Conservation (phyloP, 176 grass and related monocot genomes). For the Raddia guianensis region DNA sequence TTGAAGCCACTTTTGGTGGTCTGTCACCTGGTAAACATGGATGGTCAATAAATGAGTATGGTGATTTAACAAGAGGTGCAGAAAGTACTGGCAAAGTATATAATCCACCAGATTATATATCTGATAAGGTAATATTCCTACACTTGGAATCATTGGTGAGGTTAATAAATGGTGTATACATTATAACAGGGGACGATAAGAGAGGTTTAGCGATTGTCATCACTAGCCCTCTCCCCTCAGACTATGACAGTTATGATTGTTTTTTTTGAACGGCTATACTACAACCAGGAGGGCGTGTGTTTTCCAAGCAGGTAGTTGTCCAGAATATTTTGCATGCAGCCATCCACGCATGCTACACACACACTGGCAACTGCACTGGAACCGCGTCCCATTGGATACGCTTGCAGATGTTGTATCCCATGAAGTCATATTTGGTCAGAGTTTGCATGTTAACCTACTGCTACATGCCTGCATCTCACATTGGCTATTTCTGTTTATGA, state of each 20-base stretch:
- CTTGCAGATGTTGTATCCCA: not conserved
- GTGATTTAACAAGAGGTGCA: slow-evolving; percentile 86
- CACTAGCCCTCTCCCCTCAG: too few relatives aligned
- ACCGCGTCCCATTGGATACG: not conserved
- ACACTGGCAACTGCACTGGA: too few relatives aligned
- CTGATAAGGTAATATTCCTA: slow-evolving; percentile 58
- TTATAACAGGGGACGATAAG: not conserved
- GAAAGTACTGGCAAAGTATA: slow-evolving; percentile 86
- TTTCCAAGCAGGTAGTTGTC: not conserved
- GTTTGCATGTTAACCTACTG: not conserved
- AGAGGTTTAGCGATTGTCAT: slow-evolving; percentile 8
- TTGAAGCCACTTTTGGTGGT: slow-evolving; percentile 95
- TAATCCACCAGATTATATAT: slow-evolving; percentile 54
- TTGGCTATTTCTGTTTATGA: not conserved
- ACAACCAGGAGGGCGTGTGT: not conserved
- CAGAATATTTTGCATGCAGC: not conserved
- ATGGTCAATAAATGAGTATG: slow-evolving; percentile 97
- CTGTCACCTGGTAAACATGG: slow-evolving; percentile 88
- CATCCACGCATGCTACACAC: not conserved
- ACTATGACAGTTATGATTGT: too few relatives aligned
- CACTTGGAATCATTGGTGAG: not conserved
- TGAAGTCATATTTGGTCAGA: not conserved
- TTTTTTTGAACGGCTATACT: not conserved
- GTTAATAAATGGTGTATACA: not conserved
- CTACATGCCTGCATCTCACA: not conserved